Percentiles rank a stretch among this genome's conserved stretches.
These are phyloP conservation scores for Scorias spongiosa DNA, from an alignment of 2,329 filamentous ascomycete genomes.

Conservation along the genomic window DNA sequence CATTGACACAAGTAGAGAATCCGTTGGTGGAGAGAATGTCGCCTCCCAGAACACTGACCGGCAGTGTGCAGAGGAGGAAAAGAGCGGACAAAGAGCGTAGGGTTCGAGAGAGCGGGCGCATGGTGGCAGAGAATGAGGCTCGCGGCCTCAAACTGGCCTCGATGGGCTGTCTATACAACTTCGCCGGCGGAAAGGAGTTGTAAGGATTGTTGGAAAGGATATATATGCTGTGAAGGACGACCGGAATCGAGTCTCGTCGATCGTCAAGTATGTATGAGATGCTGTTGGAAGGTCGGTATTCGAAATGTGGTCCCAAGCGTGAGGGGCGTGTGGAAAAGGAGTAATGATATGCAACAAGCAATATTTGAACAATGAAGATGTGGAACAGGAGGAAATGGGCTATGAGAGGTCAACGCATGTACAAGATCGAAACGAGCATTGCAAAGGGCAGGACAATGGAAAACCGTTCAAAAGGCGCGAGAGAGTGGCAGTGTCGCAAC, in stretches of 20 bases:
- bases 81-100: slow-evolving; percentile 9
- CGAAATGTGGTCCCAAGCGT: no score
- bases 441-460: no score
- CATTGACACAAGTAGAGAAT: slow-evolving; percentile 55
- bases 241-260: not conserved
- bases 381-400: no score
- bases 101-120: slow-evolving; percentile 11
- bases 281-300: no score
- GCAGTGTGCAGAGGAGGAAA: slow-evolving; percentile 20
- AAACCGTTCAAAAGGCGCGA: not conserved
- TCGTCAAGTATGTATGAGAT: no score
- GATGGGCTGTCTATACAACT: not conserved
- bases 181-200: not conserved
- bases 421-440: no score
- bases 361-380: not conserved
- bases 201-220: not conserved
- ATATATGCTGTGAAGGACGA: not conserved
- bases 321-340: not conserved
- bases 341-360: not conserved
- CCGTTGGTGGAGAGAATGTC: slow-evolving; percentile 68
- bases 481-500: not conserved
- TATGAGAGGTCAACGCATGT: no score
- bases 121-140: slow-evolving; percentile 5
- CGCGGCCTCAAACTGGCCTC: not conserved
- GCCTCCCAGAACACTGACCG: slow-evolving; percentile 41